phyloP scores from a whole-genome alignment of 2,329 filamentous ascomycete genomes.

The Xylariaceae sp. region DNA sequence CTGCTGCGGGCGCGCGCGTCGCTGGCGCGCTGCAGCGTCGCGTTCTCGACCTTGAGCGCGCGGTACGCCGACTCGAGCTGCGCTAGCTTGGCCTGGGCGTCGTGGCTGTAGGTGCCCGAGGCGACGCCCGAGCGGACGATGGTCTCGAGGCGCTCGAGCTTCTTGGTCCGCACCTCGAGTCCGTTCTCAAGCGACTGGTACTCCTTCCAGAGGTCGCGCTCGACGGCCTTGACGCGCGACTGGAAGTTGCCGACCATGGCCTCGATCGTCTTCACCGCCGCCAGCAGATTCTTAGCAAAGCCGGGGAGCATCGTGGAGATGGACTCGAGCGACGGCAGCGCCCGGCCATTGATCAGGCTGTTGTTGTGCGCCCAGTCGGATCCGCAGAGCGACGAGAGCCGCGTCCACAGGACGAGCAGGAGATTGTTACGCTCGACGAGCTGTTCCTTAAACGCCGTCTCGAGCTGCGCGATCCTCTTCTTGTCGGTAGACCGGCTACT shows the following conservation, averaged over 20 bases:
- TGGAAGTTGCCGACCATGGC: constrained; percentile 70
- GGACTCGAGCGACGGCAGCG: constrained; percentile 73
- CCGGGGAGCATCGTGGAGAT: constrained; percentile 78
- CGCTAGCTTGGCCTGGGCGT: constrained; percentile 37
- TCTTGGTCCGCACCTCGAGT: constrained; percentile 72
- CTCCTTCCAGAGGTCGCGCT: constrained; percentile 83
- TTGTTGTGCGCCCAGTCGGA: constrained; percentile 88
- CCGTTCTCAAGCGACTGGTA: constrained; percentile 80
- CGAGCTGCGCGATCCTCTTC: constrained; percentile 66
- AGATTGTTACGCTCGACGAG: constrained; percentile 83
- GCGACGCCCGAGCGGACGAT: constrained; percentile 61
- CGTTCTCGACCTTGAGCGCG: constrained; percentile 56
- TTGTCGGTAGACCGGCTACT: constrained; percentile 69
- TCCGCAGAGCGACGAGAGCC: constrained; percentile 77
- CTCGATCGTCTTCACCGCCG: constrained; percentile 83
- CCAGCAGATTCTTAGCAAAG: constrained; percentile 83
- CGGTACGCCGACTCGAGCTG: constrained; percentile 55
- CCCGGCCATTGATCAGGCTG: constrained; percentile 78
- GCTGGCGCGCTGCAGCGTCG: constrained; percentile 59
- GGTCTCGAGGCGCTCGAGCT: constrained; percentile 79
- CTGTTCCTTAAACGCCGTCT: constrained; percentile 78
- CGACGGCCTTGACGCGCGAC: constrained; percentile 71
- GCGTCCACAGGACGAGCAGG: constrained; percentile 82
- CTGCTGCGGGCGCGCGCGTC: constrained; percentile 45
- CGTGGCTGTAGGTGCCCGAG: constrained; percentile 36